These are phyloP conservation scores for Plicaturopsis crispa DNA, from an alignment of 768 basidiomycete genomes.

Conservation along the genomic window DNA sequence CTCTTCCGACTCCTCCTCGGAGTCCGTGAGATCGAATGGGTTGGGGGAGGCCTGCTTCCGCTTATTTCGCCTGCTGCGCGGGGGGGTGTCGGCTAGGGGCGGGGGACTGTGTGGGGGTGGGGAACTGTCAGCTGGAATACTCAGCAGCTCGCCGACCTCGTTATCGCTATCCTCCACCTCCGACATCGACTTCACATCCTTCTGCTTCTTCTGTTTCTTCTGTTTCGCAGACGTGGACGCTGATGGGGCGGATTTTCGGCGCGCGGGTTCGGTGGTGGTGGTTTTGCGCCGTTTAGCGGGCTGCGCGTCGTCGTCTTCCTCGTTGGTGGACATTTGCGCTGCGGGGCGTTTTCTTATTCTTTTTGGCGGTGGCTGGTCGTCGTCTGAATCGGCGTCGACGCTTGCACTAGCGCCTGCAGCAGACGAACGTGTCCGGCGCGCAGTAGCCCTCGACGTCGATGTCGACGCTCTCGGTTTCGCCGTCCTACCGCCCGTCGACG, in stretches of 20 bases:
- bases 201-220: too few species aligned
- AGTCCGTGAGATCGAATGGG: too few species aligned
- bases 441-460: not conserved
- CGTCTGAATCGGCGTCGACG: too few species aligned
- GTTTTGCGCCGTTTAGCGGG: not conserved
- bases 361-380: not conserved
- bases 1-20: constrained; percentile 3
- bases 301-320: not conserved
- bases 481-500: not conserved
- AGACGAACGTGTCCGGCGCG: not conserved
- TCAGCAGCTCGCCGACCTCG: not conserved
- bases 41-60: not conserved
- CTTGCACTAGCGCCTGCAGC: too few species aligned
- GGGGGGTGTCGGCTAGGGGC: not conserved
- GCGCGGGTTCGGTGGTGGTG: not conserved
- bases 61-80: not conserved
- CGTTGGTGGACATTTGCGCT: not conserved
- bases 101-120: not conserved
- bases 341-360: not conserved
- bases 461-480: not conserved
- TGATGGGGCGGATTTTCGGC: not conserved
- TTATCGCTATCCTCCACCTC: not conserved
- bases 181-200: not conserved
- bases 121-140: not conserved
- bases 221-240: too few species aligned